These are phyloP conservation scores for Elymus sibiricus DNA, from an alignment of 176 grass and related monocot species.

Conservation along the genomic window DNA sequence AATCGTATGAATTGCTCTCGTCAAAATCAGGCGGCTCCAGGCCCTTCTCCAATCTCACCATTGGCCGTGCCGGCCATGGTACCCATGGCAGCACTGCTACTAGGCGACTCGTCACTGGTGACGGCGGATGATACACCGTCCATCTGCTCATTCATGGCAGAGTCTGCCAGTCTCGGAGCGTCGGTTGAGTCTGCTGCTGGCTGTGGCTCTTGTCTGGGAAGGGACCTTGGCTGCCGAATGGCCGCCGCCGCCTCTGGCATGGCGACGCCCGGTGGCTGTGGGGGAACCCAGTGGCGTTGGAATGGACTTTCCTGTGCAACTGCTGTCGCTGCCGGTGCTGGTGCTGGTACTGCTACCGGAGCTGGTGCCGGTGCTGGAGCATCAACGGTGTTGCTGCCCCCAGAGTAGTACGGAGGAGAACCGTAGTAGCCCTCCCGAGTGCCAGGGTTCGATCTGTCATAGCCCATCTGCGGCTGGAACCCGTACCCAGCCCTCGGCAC, in stretches of 20 bases:
- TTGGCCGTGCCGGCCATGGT: not conserved
- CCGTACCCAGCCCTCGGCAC: constrained; percentile 42
- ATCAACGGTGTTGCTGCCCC: constrained; percentile 8
- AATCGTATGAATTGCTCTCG: not conserved
- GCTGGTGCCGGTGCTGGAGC: not conserved
- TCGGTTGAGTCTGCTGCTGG: not conserved
- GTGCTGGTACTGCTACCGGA: not conserved
- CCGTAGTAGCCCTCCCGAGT: constrained; percentile 21
- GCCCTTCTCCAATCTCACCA: not conserved
- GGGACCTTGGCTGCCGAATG: constrained; percentile 60
- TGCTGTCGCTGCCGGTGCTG: not conserved
- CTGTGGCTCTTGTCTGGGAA: constrained; percentile 27
- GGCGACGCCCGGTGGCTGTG: constrained; percentile 46
- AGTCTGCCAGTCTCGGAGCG: not conserved
- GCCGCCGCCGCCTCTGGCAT: constrained; percentile 64
- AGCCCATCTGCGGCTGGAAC: constrained; percentile 41
- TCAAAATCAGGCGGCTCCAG: not conserved
- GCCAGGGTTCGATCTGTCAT: constrained; percentile 39
- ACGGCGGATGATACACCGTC: not conserved
- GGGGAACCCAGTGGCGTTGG: constrained; percentile 67
- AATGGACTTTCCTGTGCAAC: constrained; percentile 21
- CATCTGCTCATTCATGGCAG: not conserved
- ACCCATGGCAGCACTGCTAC: not conserved
- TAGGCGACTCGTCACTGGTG: not conserved
- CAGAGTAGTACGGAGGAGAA: constrained; percentile 20